Evolutionary conservation across 306 rosid species (phyloP).

Genomic region (Casuarina glauca): DNA sequence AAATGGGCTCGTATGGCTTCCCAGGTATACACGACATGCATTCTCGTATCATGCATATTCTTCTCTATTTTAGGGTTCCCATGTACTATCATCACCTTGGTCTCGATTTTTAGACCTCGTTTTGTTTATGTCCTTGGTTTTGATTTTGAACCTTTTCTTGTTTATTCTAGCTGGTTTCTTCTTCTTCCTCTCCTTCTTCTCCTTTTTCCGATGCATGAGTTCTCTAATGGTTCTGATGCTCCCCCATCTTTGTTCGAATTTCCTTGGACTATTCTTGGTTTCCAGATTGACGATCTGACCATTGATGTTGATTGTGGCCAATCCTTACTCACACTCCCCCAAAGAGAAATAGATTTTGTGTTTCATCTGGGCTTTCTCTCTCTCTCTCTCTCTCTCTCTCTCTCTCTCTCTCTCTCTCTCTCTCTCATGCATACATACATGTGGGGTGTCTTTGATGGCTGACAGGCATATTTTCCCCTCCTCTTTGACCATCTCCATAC

Average conservation of each 20-base stretch:
- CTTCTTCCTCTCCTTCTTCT: too few relatives aligned
- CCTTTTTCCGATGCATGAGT: background rate
- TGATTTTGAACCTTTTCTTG: background rate
- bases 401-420: background rate
- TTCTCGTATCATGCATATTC: background rate
- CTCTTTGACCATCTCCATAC: background rate
- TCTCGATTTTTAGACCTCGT: background rate
- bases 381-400: too few relatives aligned
- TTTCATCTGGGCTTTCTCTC: background rate
- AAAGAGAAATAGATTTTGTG: background rate
- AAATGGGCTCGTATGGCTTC: conserved; percentile 95
- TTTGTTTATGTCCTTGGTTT: background rate
- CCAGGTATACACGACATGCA: conserved; percentile 40
- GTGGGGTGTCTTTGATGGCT: background rate
- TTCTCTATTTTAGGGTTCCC: background rate
- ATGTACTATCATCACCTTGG: background rate
- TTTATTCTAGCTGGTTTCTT: background rate
- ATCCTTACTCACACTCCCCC: background rate
- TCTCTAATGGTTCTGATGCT: background rate
- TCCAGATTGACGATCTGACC: background rate
- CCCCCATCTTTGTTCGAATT: background rate
- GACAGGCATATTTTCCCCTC: background rate
- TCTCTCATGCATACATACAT: background rate
- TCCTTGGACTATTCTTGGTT: background rate
- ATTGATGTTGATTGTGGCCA: background rate